Evolutionary conservation across 495 filamentous ascomycete species (phyloP).

Genomic region (Chaetomium fimeti): DNA sequence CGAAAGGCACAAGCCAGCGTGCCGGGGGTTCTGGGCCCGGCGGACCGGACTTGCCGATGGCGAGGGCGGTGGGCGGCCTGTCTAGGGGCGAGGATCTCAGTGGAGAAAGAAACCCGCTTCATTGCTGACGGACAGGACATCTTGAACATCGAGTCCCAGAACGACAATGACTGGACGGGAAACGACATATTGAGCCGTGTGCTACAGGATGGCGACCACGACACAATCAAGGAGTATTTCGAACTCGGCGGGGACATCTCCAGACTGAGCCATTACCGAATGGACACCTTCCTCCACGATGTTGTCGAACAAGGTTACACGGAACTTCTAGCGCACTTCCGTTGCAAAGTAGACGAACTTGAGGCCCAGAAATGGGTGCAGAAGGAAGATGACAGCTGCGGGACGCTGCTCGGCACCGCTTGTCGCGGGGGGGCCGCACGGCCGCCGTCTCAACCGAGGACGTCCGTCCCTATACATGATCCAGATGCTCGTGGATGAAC

Average conservation of each 20-base stretch:
- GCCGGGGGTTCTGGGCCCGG: neutral
- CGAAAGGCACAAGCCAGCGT: constrained; percentile 1
- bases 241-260: constrained; percentile 13
- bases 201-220: constrained; percentile 14
- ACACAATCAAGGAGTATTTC: constrained; percentile 17
- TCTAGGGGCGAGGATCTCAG: neutral
- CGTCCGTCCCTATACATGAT: constrained; percentile 15
- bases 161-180: neutral
- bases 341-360: constrained; percentile 6
- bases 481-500: constrained; percentile 16
- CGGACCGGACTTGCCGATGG: neutral
- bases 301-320: neutral
- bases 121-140: constrained; percentile 12
- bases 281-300: constrained; percentile 4
- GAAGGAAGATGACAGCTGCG: neutral
- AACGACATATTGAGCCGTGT: neutral
- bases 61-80: constrained; percentile 15
- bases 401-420: constrained; percentile 9
- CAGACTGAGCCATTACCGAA: neutral
- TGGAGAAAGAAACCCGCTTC: neutral
- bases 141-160: neutral
- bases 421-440: too few species aligned
- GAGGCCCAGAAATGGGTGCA: constrained; percentile 9
- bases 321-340: constrained; percentile 3
- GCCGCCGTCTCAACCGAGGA: neutral